Evolutionary conservation across 2,329 filamentous ascomycete genomes (phyloP), one percentile per base, ranked within the genome.

Genomic region (Cladosporium colombiae): DNA sequence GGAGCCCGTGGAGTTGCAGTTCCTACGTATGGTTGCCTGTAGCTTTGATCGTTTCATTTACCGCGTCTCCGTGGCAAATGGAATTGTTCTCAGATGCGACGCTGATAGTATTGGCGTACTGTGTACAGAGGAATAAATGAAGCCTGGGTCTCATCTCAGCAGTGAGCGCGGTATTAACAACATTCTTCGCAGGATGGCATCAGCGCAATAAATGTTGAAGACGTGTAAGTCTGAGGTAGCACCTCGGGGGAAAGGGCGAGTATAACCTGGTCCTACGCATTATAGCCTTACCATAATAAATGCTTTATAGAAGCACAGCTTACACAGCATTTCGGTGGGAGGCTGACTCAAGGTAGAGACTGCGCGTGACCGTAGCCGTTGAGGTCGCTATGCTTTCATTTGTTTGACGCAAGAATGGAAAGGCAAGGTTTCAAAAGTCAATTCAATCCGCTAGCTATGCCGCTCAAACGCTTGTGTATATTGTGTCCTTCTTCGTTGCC

Each of bases 391-490:
- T 46, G 8, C 7, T 6, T 44, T 3, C n/a, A 46, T 10, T 21
- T 3, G 3, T n/a, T n/a, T n/a, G n/a, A n/a, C n/a, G 40, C 40
- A 44, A 44, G 3, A 5, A 46, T 46, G n/a, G 40, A 23, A 46
- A 46, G 40, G 11, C 40, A 40, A 25, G 21, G 40, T 37, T 11
- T 18, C 29, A 57, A 40, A 40, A 16, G 11, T 21, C 5, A 33
- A 11, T 57, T 40, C 55, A 25, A 40, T n/a, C 21, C 55, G 55
- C 55, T 37, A 29, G 52, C 16, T 31, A 57, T 57, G 55, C 55
- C 55, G 55, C 55, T 57, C 33, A 40, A 57, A 57, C 33, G 55
- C 55, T 25, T 33, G 31, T 40, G 55, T 57, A 27, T 57, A 27
- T 27, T 57, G 33, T 35, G 33, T 35, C 33, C 2, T 0, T 35